Evolutionary conservation across 768 basidiomycete species (phyloP).

Genomic region (Lentinula sp.): DNA sequence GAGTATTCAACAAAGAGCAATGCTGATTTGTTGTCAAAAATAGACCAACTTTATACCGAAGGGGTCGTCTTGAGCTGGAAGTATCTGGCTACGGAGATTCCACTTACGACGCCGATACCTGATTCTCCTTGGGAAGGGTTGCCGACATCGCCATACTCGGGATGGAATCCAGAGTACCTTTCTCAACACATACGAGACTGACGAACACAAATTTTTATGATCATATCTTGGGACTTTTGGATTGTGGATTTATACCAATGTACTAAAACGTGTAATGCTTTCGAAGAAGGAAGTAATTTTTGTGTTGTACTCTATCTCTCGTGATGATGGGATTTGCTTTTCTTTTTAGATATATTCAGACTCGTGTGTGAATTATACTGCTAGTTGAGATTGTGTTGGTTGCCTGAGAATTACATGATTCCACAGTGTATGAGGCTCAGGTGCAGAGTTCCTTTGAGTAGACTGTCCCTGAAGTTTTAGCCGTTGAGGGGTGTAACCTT

Average conservation of each 20-base stretch:
- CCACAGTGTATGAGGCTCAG: too few relatives aligned
- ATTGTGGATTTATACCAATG: neutral
- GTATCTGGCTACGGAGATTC: neutral
- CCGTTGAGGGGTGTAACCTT: too few relatives aligned
- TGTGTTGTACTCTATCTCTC: neutral
- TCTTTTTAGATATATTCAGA: too few relatives aligned
- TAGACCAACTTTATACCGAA: neutral
- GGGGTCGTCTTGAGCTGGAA: slow-evolving; percentile 1
- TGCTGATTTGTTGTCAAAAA: neutral
- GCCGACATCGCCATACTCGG: neutral
- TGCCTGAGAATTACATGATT: too few relatives aligned
- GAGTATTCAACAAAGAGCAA: neutral
- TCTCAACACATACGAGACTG: neutral
- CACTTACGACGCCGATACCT: neutral
- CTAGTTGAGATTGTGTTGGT: too few relatives aligned
- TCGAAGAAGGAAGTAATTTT: neutral
- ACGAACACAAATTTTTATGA: neutral
- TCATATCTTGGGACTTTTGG: neutral
- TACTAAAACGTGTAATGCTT: neutral
- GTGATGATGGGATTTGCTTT: neutral
- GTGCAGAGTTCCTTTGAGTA: too few relatives aligned
- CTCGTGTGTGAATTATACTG: too few relatives aligned
- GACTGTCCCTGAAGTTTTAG: too few relatives aligned
- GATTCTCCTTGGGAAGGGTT: slow-evolving; percentile 2
- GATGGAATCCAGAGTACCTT: neutral